phyloP scores from a whole-genome alignment of 805 yeast genomes.

The Vanderwaltozyma polyspora region DNA sequence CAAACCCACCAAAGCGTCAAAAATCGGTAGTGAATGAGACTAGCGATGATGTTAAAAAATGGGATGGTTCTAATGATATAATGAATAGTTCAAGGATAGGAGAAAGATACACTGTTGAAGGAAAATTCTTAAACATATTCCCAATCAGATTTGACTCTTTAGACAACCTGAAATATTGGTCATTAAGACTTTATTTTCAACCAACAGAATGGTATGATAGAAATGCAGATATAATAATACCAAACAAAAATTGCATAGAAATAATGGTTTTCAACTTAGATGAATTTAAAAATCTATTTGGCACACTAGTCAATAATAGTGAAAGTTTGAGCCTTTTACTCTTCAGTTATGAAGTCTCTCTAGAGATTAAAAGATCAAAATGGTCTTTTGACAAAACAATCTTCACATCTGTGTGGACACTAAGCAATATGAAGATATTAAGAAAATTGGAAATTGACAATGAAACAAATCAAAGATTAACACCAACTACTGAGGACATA shows the following conservation, averaged over 20 bases:
- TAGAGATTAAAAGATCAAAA: background rate
- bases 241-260: constrained; percentile 4
- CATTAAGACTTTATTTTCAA: constrained; percentile 2
- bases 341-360: background rate
- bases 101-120: background rate
- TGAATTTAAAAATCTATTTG: constrained; percentile 1
- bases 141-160: constrained; percentile 1
- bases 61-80: too few species aligned
- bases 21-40: too few species aligned
- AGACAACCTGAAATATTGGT: background rate
- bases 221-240: background rate
- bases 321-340: constrained; percentile 1
- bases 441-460: constrained; percentile 2
- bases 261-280: background rate
- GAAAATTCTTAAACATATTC: constrained; percentile 2
- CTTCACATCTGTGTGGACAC: background rate
- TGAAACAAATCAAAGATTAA: too few species aligned
- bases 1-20: too few species aligned
- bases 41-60: too few species aligned
- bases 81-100: too few species aligned
- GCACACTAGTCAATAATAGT: constrained; percentile 1
- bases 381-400: background rate
- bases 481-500: too few species aligned
- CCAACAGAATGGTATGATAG: too few species aligned
- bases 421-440: background rate